Percentiles rank a stretch among this genome's conserved stretches.
These are phyloP conservation scores for Lecanicillium sp. DNA, from an alignment of 2,329 filamentous ascomycete genomes.

Conservation along the genomic window DNA sequence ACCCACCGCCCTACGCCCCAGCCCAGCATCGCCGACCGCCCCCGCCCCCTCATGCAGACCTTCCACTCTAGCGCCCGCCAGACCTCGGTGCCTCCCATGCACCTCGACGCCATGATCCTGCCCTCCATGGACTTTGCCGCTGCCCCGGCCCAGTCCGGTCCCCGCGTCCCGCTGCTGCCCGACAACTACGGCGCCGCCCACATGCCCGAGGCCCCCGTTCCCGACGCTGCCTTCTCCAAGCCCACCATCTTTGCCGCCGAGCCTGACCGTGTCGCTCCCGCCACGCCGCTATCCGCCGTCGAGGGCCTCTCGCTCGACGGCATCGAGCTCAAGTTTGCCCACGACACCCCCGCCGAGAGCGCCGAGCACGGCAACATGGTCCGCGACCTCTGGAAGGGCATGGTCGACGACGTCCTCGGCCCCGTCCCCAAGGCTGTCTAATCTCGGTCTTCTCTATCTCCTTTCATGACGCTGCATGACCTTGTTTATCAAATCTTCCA, in stretches of 20 bases:
- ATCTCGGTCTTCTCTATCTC: neutral
- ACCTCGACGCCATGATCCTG: conserved; percentile 49
- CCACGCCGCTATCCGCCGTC: conserved; percentile 49
- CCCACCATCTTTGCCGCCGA: conserved; percentile 50
- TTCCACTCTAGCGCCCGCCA: conserved; percentile 47
- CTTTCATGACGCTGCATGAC: conserved; percentile 5
- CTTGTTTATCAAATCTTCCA: conserved; percentile 1
- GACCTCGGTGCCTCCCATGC: conserved; percentile 32
- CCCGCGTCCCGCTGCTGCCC: conserved; percentile 55
- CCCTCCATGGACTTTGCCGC: conserved; percentile 35
- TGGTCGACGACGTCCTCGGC: conserved; percentile 44
- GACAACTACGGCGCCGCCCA: conserved; percentile 48
- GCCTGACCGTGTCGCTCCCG: conserved; percentile 46
- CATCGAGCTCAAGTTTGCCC: conserved; percentile 48
- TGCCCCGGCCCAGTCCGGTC: conserved; percentile 30
- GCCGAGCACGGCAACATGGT: conserved; percentile 40
- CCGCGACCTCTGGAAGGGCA: conserved; percentile 48
- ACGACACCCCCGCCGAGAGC: conserved; percentile 26
- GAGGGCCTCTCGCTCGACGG: conserved; percentile 53
- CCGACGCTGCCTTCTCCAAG: conserved; percentile 34
- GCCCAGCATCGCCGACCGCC: conserved; percentile 38
- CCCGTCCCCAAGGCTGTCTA: conserved; percentile 9
- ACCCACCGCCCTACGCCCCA: conserved; percentile 43
- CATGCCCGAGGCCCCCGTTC: conserved; percentile 30
- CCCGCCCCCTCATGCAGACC: conserved; percentile 57